A percentile compares a stretch with the other conserved stretches of the same genome.
Evolutionary conservation across 2,329 filamentous ascomycete genomes (phyloP).

Genomic region (Cladophialophora psammophila): DNA sequence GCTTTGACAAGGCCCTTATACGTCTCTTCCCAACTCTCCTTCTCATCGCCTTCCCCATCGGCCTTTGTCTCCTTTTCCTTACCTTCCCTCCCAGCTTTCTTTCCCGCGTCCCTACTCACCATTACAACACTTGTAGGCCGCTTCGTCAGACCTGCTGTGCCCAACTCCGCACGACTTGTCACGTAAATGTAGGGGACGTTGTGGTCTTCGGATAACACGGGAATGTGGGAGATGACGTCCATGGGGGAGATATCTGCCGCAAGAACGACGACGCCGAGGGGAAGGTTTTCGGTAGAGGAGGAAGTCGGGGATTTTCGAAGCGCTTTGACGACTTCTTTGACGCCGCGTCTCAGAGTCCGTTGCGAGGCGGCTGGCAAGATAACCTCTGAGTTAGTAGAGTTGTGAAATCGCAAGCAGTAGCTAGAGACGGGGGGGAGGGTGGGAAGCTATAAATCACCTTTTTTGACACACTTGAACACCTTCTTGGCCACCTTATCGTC

Average conservation of each 20-base stretch:
- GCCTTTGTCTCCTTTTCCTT: slow-evolving; percentile 58
- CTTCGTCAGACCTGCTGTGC: slow-evolving; percentile 93
- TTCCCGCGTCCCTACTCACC: slow-evolving; percentile 64
- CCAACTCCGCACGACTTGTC: slow-evolving; percentile 88
- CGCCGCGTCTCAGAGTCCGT: slow-evolving; percentile 94
- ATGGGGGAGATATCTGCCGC: slow-evolving; percentile 97
- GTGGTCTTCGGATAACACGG: slow-evolving; percentile 97
- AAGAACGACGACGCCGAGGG: slow-evolving; percentile 82
- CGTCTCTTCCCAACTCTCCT: slow-evolving; percentile 58
- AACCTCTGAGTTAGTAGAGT: slow-evolving; percentile 3
- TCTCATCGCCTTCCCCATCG: slow-evolving; percentile 53
- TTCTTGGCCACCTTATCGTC: slow-evolving; percentile 61
- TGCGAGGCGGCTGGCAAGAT: slow-evolving; percentile 78
- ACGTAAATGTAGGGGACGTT: slow-evolving; percentile 97
- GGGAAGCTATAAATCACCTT: slow-evolving; percentile 47
- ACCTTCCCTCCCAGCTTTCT: slow-evolving; percentile 56
- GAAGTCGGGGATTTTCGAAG: slow-evolving; percentile 88
- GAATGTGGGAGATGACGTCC: slow-evolving; percentile 98
- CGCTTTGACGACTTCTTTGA: slow-evolving; percentile 98
- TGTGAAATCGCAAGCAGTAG: too few species aligned
- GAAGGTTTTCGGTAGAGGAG: slow-evolving; percentile 57
- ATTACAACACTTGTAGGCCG: slow-evolving; percentile 96
- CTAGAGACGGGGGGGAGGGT: not conserved
- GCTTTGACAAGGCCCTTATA: slow-evolving; percentile 66
- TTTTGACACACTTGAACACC: slow-evolving; percentile 61